Evolutionary conservation across 1,284 basidiomycete genomes (phyloP).

Genomic region (Abortiporus biennis): DNA sequence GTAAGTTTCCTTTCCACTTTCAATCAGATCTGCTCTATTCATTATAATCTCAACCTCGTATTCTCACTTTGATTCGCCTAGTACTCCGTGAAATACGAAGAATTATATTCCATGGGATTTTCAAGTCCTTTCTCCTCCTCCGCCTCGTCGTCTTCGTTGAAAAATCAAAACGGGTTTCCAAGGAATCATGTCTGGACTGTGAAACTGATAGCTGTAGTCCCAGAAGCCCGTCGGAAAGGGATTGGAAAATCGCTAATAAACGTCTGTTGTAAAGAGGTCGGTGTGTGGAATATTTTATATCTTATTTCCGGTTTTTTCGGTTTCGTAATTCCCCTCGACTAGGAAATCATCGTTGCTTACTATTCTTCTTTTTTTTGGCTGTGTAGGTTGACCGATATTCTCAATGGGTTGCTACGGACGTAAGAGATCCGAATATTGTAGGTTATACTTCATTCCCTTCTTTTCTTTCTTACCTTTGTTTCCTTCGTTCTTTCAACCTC

Average conservation of each 20-base stretch:
- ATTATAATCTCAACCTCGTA: neutral
- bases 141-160: slow-evolving; percentile 12
- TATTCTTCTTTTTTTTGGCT: slow-evolving; percentile 1
- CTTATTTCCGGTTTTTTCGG: too few relatives aligned
- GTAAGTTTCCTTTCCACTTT: slow-evolving; percentile 13
- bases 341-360: neutral
- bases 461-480: neutral
- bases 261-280: slow-evolving; percentile 15
- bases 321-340: neutral
- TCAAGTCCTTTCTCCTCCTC: too few relatives aligned
- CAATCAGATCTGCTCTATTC: neutral
- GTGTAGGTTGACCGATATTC: slow-evolving; percentile 15
- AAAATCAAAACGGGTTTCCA: slow-evolving; percentile 11
- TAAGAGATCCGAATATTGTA: slow-evolving; percentile 18
- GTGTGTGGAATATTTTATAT: too few relatives aligned
- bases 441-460: slow-evolving; percentile 9
- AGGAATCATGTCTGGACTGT: slow-evolving; percentile 19
- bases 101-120: too few relatives aligned
- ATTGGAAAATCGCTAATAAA: slow-evolving; percentile 16
- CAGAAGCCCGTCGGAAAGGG: slow-evolving; percentile 15
- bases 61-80: slow-evolving; percentile 4
- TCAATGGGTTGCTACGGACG: slow-evolving; percentile 15
- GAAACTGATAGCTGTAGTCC: slow-evolving; percentile 18
- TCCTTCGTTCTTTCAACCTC: neutral
- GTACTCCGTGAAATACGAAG: slow-evolving; percentile 21